Evolutionary conservation across 2,329 filamentous ascomycete species (phyloP), one percentile per base, ranked within the genome.

Genomic region (Elsinoe perseae): DNA sequence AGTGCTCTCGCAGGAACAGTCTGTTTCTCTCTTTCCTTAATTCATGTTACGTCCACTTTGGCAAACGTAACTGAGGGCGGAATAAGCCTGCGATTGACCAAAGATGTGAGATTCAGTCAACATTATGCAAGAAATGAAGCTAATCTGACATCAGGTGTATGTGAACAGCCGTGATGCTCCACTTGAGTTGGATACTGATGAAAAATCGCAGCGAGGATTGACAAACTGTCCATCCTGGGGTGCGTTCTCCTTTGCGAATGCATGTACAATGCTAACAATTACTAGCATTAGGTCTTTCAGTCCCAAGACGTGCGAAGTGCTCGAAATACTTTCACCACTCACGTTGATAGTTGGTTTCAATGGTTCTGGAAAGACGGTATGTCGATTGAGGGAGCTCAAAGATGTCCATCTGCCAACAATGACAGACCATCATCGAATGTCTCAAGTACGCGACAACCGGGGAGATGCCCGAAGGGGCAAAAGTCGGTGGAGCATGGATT

Each of bases 391-490:
- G 18, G 18, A 12, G 12, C 27, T 20, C 34, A n/a, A 4, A 27
- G 12, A 4, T 20, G 7, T 27, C 4, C 43, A n/a, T 32, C 38
- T 58, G 81, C 56, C 58, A 20, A 57, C 20, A n/a, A 16, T 12
- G 5, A 2, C 23, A 61, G 76, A 97, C 93, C 57, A 95, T 98
- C 68, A 98, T 98, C 72, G 93, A 98, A 72, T 95, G 90, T 69
- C 86, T 98, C 66, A 96, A 96, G 69, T 98, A 96, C 83, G 91
- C 89, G 54, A 96, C 95, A 16, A 96, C 91, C 6, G 95, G 93
- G 57, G 87, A 95, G 66, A 80, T 95, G 48, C 93, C 93, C 1
- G 89, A 93, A 28, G 95, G 96, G 75, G 91, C 85, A 68, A 83
- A 80, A 75, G 87, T 85, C 63, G 86, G 87, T 25, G 92, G 90